Conservation (phyloP, 305 asterid genomes). For the Striga hermonthica region DNA sequence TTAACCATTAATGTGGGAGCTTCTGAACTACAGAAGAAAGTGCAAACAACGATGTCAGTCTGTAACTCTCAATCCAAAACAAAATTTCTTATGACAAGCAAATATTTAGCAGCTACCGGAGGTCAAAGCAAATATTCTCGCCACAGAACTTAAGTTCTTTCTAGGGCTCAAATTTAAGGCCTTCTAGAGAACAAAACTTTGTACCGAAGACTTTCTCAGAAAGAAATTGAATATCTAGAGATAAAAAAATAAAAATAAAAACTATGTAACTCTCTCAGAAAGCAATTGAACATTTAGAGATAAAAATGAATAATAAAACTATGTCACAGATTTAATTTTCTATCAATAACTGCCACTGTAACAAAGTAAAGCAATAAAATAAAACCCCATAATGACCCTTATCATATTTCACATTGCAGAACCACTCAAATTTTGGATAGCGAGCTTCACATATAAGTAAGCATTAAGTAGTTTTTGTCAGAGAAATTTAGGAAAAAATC, state of each 20-base stretch:
- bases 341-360: no score
- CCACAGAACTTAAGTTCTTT: neutral
- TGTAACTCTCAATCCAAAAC: neutral
- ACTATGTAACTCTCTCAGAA: no score
- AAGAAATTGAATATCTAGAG: neutral
- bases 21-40: neutral
- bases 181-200: neutral
- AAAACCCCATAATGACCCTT: neutral
- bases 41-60: neutral
- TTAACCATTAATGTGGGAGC: neutral
- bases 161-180: neutral
- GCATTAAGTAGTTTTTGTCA: neutral
- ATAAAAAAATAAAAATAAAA: neutral
- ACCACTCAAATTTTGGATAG: neutral
- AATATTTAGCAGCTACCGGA: no score
- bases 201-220: neutral
- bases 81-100: no score
- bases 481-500: neutral
- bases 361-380: neutral
- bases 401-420: constrained; percentile 2
- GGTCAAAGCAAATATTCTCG: neutral
- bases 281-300: no score
- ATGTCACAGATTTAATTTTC: no score
- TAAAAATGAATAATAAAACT: no score
- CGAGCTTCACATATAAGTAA: neutral